Base-by-base conservation (phyloP, 352 stramenopile genomes). In the Globisporangium barbulae region DNA sequence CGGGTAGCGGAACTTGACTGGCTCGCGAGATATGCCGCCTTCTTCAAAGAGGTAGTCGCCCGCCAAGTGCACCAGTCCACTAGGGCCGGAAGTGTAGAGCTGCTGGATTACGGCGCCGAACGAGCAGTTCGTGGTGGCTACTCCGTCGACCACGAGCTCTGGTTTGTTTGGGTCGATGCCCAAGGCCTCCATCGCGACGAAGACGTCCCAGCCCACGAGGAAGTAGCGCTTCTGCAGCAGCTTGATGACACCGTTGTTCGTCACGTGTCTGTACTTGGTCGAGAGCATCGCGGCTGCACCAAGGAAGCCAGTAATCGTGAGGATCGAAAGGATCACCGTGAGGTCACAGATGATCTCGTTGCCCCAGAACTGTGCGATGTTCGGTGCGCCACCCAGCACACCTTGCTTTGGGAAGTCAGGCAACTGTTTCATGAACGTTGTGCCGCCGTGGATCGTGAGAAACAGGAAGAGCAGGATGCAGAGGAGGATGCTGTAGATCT, bases 291-390 rank as follows among this genome's bases (percentile, higher is more conserved):
- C 33, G 3, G 60, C 37, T 0, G 67, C 63, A 5, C 76, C 55
- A 35, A 81, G 44, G 13, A 62, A 45, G 10, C 76, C 75, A 39
- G 19, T 60, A 21, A 69, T 39, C 30, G 67, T 69, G 33, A 85
- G 59, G 15, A 85, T 67, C 3, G 53, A 69, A 0, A 83, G 60
- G 22, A 86, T 64, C 2, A 77, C 62, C 10, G 69, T 62, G 39
- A 85, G 72, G 45, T 89, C 77, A n/a, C 76, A 77, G 39, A 89
- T 74, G 60, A 85, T 81, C 59, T 88, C 76, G n/a, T 63, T 86
- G 15, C 66, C 56, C 76, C 76, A 88, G 53, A 88, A 85, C 22
- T 59, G 59, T 8, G 68, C 50, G 8, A 85, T 55, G 13, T 74
- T 65, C 5, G 76, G 69, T 5, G 65, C 63, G 1, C 76, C 78